A percentile compares a stretch with the other conserved stretches of the same genome.
Conservation (phyloP, 345 rosid genomes). For the Rhizophora mangle region DNA sequence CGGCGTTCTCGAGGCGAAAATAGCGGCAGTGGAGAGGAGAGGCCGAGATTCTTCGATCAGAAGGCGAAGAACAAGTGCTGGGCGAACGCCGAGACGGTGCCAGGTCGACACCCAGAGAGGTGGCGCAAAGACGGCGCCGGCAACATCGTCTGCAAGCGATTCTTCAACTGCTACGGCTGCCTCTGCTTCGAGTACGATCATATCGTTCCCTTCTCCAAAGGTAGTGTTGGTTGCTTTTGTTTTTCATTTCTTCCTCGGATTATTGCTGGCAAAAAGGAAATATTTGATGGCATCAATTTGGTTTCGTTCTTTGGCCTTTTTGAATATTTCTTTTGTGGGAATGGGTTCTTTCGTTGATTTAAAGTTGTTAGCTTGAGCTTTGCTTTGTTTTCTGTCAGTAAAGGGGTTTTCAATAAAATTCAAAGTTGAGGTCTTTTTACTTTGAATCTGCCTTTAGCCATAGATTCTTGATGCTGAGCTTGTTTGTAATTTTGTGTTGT, state of each 20-base stretch:
- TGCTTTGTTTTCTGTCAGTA: too few relatives aligned
- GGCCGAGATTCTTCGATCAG: constrained; percentile 75
- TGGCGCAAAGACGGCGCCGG: constrained; percentile 97
- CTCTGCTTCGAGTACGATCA: constrained; percentile 97
- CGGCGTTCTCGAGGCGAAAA: constrained; percentile 24
- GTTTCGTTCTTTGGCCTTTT: not conserved
- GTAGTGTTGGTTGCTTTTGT: constrained; percentile 21
- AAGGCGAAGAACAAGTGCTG: constrained; percentile 70
- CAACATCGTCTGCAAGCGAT: constrained; percentile 81
- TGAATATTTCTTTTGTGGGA: not conserved
- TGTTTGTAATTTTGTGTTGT: constrained; percentile 13
- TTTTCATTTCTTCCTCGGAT: not conserved
- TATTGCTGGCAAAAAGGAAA: not conserved
- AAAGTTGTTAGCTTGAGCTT: too few relatives aligned
- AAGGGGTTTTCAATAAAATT: too few relatives aligned
- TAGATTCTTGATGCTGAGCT: not conserved
- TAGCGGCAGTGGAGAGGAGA: constrained; percentile 36
- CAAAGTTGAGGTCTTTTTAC: not conserved
- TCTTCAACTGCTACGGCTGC: constrained; percentile 84
- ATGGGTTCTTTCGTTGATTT: too few relatives aligned
- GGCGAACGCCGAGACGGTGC: constrained; percentile 65
- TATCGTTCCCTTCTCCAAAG: constrained; percentile 85
- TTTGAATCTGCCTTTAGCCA: not conserved
- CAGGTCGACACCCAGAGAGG: constrained; percentile 91
- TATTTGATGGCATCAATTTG: too few relatives aligned